Evolutionary conservation across 2,329 filamentous ascomycete species (phyloP).

Genomic region (Trichophyton schoenleinii): DNA sequence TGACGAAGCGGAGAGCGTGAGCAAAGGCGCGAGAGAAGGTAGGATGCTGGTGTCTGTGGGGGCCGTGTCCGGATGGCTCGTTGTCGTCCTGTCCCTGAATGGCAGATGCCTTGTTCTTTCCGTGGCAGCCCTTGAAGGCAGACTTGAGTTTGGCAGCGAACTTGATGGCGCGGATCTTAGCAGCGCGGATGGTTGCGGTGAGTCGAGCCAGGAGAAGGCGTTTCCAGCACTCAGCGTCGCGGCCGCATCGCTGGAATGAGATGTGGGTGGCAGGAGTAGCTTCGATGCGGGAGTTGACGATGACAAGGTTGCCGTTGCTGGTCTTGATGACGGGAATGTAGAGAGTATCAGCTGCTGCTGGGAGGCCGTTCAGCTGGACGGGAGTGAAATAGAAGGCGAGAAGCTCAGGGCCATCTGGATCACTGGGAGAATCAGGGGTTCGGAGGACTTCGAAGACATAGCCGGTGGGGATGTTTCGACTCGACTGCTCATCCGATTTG

Average conservation of each 20-base stretch:
- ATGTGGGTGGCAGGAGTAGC: constrained; percentile 23
- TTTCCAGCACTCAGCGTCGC: constrained; percentile 28
- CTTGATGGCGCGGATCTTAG: constrained; percentile 26
- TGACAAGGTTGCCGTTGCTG: constrained; percentile 24
- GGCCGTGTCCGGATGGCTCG: not conserved
- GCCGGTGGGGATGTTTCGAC: constrained; percentile 28
- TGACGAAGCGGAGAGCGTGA: constrained; percentile 31
- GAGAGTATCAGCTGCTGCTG: constrained; percentile 34
- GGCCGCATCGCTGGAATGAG: constrained; percentile 33
- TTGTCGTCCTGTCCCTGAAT: not conserved
- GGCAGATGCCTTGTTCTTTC: constrained; percentile 11
- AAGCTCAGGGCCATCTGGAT: constrained; percentile 22
- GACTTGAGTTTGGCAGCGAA: constrained; percentile 19
- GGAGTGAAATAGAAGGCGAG: constrained; percentile 34
- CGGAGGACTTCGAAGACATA: constrained; percentile 32
- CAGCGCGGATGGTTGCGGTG: constrained; percentile 25
- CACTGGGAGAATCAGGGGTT: constrained; percentile 18
- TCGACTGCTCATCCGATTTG: constrained; percentile 25
- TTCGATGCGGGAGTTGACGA: constrained; percentile 28
- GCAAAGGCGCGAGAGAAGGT: constrained; percentile 28
- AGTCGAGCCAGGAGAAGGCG: constrained; percentile 30
- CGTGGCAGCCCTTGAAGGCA: constrained; percentile 24
- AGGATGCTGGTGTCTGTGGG: constrained; percentile 6
- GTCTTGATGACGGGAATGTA: constrained; percentile 29
- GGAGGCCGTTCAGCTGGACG: constrained; percentile 31